Base-by-base conservation (phyloP, 2,329 filamentous ascomycete genomes). In the Penicillium sp. region DNA sequence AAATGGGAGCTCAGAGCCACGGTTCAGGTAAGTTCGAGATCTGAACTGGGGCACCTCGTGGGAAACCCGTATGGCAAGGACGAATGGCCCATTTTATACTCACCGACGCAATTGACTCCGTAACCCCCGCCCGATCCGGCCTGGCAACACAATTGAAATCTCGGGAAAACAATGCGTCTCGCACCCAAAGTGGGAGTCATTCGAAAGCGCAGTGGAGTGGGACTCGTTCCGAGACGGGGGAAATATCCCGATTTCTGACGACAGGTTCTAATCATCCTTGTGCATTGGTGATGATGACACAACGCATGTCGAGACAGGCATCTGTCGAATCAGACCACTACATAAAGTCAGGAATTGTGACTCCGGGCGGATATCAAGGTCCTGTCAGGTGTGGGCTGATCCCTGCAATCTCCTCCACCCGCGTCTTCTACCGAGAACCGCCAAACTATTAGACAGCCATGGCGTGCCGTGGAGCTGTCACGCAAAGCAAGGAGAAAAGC, bases 341-440 rank as follows among this genome's bases (percentile, higher is more conserved):
- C 33, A 18, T 37, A 50, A 50, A n/a, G 37, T 6, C n/a, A 47
- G 37, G 57, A 24, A 44, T 24, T 31, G 9, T 31, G 24, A 14
- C 5, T 52, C 47, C 35, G 43, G 51, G 44, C 47, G 50, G 51
- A 49, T 46, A 63, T 50, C 50, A 57, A 54, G 36, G 52, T 22
- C 54, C 51, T 40, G 51, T 55, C 39, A 59, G 39, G 55, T 58
- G 54, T 66, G 60, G 64, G 58, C 59, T 63, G 65, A 66, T 65
- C 60, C 62, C 44, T 66, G 56, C 44, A 64, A 59, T 64, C 54
- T 64, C 59, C 61, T 60, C 54, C 54, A 53, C 60, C 51, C 24
- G n/a, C 37, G 18, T 50, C 18, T 43, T 58, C 55, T 41, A 60
- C 39, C 6, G 18, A 4, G 24, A 44, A 60, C 16, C 47, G 27